Conservation (phyloP, 139 green algal genomes). For the Ettlia oleoabundans region DNA sequence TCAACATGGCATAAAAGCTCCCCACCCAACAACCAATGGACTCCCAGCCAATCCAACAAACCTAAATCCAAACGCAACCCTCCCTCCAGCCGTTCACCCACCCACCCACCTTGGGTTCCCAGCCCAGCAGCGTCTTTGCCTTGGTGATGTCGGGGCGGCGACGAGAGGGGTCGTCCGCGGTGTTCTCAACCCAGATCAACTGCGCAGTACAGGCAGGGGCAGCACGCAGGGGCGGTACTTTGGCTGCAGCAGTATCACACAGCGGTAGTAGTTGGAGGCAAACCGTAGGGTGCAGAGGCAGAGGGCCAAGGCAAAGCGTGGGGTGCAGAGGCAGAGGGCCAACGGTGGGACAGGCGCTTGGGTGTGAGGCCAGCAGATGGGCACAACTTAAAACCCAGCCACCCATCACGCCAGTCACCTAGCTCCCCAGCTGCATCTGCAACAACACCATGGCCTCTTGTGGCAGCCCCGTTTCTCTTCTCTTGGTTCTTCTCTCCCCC, state of each 20-base stretch:
- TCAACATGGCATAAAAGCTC: too few relatives aligned
- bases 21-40: background rate
- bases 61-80: background rate
- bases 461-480: too few relatives aligned
- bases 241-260: background rate
- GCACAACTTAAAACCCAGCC: too few relatives aligned
- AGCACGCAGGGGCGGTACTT: background rate
- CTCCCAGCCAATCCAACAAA: background rate
- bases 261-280: background rate
- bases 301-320: background rate
- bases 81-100: too few relatives aligned
- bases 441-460: too few relatives aligned
- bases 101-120: constrained; percentile 89
- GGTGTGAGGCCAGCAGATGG: background rate
- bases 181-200: constrained; percentile 93
- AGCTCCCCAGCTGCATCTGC: too few relatives aligned
- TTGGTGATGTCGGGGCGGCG: constrained; percentile 89
- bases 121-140: constrained; percentile 84
- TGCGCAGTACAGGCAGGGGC: background rate
- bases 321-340: background rate
- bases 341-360: too few relatives aligned
- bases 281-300: background rate
- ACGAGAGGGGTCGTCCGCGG: constrained; percentile 92
- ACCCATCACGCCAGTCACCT: too few relatives aligned
- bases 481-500: background rate